Evolutionary conservation across 1,284 basidiomycete genomes (phyloP).

Genomic region (Somion occarium): DNA sequence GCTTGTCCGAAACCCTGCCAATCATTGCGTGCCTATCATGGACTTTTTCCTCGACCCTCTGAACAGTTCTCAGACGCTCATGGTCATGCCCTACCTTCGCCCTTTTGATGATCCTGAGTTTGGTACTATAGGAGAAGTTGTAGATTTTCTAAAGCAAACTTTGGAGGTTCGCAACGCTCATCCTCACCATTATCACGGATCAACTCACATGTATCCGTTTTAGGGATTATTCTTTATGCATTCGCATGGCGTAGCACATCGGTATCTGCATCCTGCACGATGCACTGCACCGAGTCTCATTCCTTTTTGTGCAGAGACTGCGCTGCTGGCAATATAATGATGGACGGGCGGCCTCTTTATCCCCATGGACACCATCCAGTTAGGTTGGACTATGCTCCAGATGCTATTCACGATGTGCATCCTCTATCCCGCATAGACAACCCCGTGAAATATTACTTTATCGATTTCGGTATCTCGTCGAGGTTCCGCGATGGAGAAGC

Average conservation of each 20-base stretch:
- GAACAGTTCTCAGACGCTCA: constrained; percentile 11
- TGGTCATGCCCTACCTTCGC: constrained; percentile 24
- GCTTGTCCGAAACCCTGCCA: constrained; percentile 3
- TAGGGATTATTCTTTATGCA: constrained; percentile 27
- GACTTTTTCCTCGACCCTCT: constrained; percentile 16
- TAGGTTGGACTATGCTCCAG: constrained; percentile 5
- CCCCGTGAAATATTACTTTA: constrained; percentile 23
- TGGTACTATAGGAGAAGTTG: constrained; percentile 19
- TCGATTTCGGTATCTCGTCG: constrained; percentile 25
- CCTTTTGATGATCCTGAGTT: constrained; percentile 20
- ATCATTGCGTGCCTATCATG: constrained; percentile 17
- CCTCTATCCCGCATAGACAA: constrained; percentile 10
- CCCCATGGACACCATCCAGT: constrained; percentile 24
- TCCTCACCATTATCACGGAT: background rate
- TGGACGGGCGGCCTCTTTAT: constrained; percentile 23
- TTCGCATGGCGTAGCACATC: constrained; percentile 21
- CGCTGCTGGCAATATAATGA: constrained; percentile 24
- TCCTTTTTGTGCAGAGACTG: constrained; percentile 18
- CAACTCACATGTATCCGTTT: background rate
- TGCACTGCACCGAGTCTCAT: background rate
- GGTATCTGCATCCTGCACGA: constrained; percentile 11
- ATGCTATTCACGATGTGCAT: constrained; percentile 8
- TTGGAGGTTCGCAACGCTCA: constrained; percentile 19
- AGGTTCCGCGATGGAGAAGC: constrained; percentile 9
- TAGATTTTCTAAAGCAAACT: constrained; percentile 23